phyloP scores from a whole-genome alignment of 306 rosid genomes.

The Urtica urens region DNA sequence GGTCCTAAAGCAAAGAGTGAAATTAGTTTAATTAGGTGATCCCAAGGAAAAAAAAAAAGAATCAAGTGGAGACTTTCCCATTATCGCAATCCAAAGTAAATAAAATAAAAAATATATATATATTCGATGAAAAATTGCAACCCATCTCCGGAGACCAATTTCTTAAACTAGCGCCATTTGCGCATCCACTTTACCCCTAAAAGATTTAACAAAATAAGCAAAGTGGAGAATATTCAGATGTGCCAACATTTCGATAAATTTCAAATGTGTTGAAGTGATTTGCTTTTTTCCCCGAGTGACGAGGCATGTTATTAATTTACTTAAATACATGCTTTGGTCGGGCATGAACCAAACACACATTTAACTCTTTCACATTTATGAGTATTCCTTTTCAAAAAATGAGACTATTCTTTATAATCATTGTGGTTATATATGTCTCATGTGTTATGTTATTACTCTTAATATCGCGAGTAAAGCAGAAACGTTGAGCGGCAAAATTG shows the following conservation, averaged over 20 bases:
- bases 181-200: conserved; percentile 39
- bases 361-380: neutral
- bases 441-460: no score
- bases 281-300: conserved; percentile 21
- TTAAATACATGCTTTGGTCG: conserved; percentile 9
- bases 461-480: no score
- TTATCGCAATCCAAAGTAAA: conserved; percentile 10
- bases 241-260: conserved; percentile 12
- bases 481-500: no score
- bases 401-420: neutral
- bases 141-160: conserved; percentile 33
- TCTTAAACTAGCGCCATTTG: conserved; percentile 42
- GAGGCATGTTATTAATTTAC: no score
- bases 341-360: conserved; percentile 20
- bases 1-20: conserved; percentile 30
- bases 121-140: neutral
- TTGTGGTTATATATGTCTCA: no score
- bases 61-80: conserved; percentile 11
- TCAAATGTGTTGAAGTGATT: conserved; percentile 10
- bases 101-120: no score
- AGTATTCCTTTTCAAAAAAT: neutral
- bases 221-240: neutral
- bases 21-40: conserved; percentile 15
- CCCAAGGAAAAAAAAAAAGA: conserved; percentile 17
- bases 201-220: conserved; percentile 15